Evolutionary conservation across 495 filamentous ascomycete species (phyloP).

Genomic region (Amorphotheca resinae): DNA sequence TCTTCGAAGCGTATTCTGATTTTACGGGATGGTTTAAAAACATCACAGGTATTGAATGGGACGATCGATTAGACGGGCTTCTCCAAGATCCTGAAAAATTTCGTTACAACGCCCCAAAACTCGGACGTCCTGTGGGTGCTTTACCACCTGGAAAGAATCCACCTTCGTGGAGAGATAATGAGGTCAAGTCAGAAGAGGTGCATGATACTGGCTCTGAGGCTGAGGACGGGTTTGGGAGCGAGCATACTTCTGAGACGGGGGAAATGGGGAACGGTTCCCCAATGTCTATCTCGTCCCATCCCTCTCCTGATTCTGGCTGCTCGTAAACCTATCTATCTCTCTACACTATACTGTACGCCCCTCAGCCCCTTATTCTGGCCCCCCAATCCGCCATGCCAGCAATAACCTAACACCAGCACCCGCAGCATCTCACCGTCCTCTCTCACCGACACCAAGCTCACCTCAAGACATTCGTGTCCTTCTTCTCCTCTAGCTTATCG

Average conservation of each 20-base stretch:
- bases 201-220: too few relatives aligned
- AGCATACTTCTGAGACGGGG: too few relatives aligned
- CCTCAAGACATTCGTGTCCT: too few relatives aligned
- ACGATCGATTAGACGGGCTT: slow-evolving; percentile 25
- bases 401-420: too few relatives aligned
- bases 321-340: background rate
- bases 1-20: slow-evolving; percentile 27
- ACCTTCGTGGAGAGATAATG: slow-evolving; percentile 5
- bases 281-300: background rate
- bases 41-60: slow-evolving; percentile 45
- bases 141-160: slow-evolving; percentile 6
- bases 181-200: slow-evolving; percentile 8
- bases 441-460: too few relatives aligned
- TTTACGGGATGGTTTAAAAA: slow-evolving; percentile 45
- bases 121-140: slow-evolving; percentile 8
- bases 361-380: too few relatives aligned
- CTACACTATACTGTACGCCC: background rate
- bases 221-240: too few relatives aligned
- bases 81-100: background rate
- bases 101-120: slow-evolving; percentile 4
- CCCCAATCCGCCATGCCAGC: too few relatives aligned
- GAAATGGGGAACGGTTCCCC: too few relatives aligned
- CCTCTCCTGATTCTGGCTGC: background rate
- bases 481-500: too few relatives aligned
- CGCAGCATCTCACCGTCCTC: too few relatives aligned